phyloP scores from a whole-genome alignment of 179 eudicot species.

The Beta corolliflora region DNA sequence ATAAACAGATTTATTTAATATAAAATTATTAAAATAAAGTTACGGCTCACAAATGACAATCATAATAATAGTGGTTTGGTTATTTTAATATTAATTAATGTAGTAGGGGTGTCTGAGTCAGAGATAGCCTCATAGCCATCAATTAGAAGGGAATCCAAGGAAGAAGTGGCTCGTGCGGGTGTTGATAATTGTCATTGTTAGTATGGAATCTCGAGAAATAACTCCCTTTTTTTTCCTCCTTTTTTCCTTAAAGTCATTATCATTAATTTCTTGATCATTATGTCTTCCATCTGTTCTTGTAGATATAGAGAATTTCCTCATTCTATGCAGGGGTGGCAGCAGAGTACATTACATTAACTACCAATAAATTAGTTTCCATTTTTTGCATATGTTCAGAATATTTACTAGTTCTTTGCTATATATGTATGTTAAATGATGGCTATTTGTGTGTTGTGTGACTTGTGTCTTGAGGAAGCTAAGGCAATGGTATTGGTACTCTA shows the following conservation, averaged over 20 bases:
- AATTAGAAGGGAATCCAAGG: slow-evolving; percentile 42
- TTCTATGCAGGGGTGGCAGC: neutral
- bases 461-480: too few relatives aligned
- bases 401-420: neutral
- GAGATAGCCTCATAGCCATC: slow-evolving; percentile 3
- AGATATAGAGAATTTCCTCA: neutral
- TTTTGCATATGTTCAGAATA: neutral
- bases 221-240: neutral
- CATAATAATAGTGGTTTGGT: neutral
- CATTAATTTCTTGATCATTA: too few relatives aligned
- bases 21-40: slow-evolving; percentile 23
- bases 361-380: slow-evolving; percentile 23
- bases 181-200: slow-evolving; percentile 30
- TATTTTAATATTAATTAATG: neutral
- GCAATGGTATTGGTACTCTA: too few relatives aligned
- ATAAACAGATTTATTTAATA: too few relatives aligned
- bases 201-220: slow-evolving; percentile 30
- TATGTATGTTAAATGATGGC: neutral
- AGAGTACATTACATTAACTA: slow-evolving; percentile 8
- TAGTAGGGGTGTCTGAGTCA: slow-evolving; percentile 17
- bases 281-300: neutral
- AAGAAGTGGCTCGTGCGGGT: slow-evolving; percentile 43
- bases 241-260: too few relatives aligned
- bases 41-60: slow-evolving; percentile 3
- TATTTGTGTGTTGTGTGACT: too few relatives aligned